phyloP scores from a whole-genome alignment of 1,284 basidiomycete species.

The Sporisorium scitamineum region DNA sequence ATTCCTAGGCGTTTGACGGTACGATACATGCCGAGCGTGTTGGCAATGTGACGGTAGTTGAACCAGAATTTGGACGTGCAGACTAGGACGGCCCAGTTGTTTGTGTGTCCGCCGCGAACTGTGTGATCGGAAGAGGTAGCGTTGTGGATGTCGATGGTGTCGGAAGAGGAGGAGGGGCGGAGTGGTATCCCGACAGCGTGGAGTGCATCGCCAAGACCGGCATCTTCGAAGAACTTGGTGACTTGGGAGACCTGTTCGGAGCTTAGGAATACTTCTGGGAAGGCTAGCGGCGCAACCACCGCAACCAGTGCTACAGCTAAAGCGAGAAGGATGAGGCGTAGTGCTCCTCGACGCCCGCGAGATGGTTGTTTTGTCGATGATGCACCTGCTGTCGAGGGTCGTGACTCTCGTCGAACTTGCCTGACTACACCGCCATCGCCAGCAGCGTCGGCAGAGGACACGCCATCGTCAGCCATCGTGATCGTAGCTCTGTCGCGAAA shows the following conservation, averaged over 20 bases:
- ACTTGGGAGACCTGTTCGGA: conserved; percentile 33
- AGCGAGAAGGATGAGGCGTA: conserved; percentile 13
- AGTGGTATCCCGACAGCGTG: neutral
- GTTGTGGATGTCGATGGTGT: neutral
- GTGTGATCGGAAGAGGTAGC: neutral
- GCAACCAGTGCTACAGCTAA: conserved; percentile 11
- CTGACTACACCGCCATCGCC: neutral
- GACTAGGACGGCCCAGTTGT: conserved; percentile 98
- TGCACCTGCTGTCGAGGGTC: neutral
- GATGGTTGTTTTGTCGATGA: neutral
- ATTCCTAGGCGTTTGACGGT: conserved; percentile 98
- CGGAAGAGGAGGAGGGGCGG: neutral
- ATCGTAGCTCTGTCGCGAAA: too few species aligned
- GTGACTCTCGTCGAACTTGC: neutral
- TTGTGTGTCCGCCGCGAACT: conserved; percentile 72
- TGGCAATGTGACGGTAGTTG: conserved; percentile 99
- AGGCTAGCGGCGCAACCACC: conserved; percentile 8
- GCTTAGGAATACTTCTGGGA: conserved; percentile 40
- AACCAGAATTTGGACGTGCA: conserved; percentile 97
- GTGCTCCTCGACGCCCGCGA: neutral
- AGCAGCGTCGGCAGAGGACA: neutral
- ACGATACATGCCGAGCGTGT: conserved; percentile 97
- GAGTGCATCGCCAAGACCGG: conserved; percentile 10
- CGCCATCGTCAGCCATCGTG: neutral
- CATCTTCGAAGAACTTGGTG: conserved; percentile 38